Base-by-base conservation (phyloP, 371 early-diverging fungal species). In the Mortierella sp. region DNA sequence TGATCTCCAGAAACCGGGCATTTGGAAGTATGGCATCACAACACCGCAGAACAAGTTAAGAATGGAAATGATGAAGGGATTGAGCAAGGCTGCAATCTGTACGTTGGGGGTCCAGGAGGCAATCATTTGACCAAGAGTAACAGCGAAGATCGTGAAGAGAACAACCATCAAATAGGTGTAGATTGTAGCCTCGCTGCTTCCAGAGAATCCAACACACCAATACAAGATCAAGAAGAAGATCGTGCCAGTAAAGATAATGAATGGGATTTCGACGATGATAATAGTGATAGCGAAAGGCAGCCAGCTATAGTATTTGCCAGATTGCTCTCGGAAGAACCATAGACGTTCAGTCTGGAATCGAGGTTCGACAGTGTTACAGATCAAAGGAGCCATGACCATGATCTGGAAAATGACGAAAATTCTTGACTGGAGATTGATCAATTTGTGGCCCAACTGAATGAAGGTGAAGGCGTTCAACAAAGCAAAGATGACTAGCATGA, bases 401-500 rank as follows among this genome's bases (percentile, higher is more conserved):
- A 92, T 87, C 75, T 89, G 87, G 81, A 94, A 94, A 33, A 94
- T 85, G 41, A 90, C 90, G 81, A 94, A 94, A 63, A 92, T 85
- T 65, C 92, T 85, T 74, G 91, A 92, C 68, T 92, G 91, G 74
- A 92, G 84, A 59, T 93, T 94, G 22, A 86, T 65, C 21, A 89
- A 82, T n/a, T 88, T 83, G 63, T 84, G 47, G 19, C 85, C 86
- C 9, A 89, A 79, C 47, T 91, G 88, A 88, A 88, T 92, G 84
- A 92, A 95, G 4, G 93, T 87, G 86, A 95, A 91, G 48, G 94
- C 94, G 68, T 91, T 88, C 48, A 92, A 77, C 21, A 93, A 83
- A 38, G 88, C 91, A 69, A 87, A 84, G 62, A 89, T 77, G 65
- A 77, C 72, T 38, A 85, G 83, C 67, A 87, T 86, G 67, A 84